Base-by-base conservation (phyloP, 2,329 filamentous ascomycete genomes). In the Botrytis tulipae region DNA sequence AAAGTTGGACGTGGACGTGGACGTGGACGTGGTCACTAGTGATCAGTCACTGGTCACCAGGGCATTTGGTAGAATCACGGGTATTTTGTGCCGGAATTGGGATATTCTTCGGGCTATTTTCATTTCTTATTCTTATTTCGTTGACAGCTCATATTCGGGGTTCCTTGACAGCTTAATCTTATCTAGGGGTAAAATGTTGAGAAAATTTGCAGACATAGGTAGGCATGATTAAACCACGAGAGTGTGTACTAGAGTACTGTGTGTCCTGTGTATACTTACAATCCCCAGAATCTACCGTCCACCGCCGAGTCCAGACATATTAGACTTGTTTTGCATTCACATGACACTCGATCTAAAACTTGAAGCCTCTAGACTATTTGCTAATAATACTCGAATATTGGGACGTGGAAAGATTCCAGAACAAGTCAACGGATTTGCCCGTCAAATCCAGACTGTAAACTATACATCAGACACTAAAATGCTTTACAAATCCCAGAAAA, bases 361-460 rank as follows among this genome's bases (percentile, higher is more conserved):
- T 20, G 10, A 65, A 9, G 18, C n/a, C 62, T 46, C 42, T 22
- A 65, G 40, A n/a, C 46, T 16, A 57, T 65, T 35, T 48, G 8
- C 62, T 16, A 46, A n/a, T 22, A 9, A 8, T 40, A 40, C 37
- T 22, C 44, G 18, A 46, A 18, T 22, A 5, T 42, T 42, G 37
- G 37, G 12, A 35, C 14, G 14, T 32, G 32, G 22, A 65, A 32
- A 65, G 62, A 46, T 54, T 67, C 65, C 46, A 67, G 65, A 67
- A 57, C 65, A 40, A 57, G 20, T 42, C 46, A 42, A 57, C 65
- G 65, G 48, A 68, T 37, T 57, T 54, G 65, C 12, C 46, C 65
- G 65, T 16, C 6, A 25, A 51, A 66, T 48, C 29, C 44, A 66
- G 29, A 63, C 42, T 57, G n/a, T 44, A 18, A 14, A 48, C 14